These are phyloP conservation scores for Lasiodiplodia gonubiensis DNA, from an alignment of 2,329 filamentous ascomycete genomes.

Conservation along the genomic window DNA sequence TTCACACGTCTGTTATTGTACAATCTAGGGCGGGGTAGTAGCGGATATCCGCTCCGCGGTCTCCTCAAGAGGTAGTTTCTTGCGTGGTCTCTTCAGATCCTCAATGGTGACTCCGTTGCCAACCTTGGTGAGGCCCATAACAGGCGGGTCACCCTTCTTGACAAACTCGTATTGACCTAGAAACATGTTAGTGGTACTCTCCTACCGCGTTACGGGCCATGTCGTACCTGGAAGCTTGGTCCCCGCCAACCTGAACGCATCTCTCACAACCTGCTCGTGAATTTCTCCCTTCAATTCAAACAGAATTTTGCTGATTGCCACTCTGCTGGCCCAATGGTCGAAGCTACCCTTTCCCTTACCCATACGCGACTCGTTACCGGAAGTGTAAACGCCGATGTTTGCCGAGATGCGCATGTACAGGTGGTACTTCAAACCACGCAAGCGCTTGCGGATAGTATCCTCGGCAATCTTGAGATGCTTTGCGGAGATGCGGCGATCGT, in stretches of 20 bases:
- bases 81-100: constrained; percentile 79
- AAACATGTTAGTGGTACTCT: constrained; percentile 19
- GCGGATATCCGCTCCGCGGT: constrained; percentile 73
- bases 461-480: constrained; percentile 87
- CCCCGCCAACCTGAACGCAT: constrained; percentile 91
- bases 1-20: constrained; percentile 5
- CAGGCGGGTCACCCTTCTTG: constrained; percentile 84
- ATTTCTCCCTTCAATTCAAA: constrained; percentile 91
- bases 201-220: background rate
- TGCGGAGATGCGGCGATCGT: constrained; percentile 88
- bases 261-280: constrained; percentile 91
- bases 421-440: constrained; percentile 90
- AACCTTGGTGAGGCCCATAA: constrained; percentile 92
- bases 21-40: constrained; percentile 30
- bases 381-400: constrained; percentile 93
- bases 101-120: constrained; percentile 80
- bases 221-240: constrained; percentile 88
- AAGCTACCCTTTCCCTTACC: constrained; percentile 98
- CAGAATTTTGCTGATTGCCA: constrained; percentile 87
- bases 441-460: constrained; percentile 86
- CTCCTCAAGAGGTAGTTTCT: constrained; percentile 61
- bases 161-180: constrained; percentile 89
- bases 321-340: constrained; percentile 91
- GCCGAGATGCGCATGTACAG: constrained; percentile 90
- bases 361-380: constrained; percentile 97